Conservation (phyloP, 2,329 filamentous ascomycete species). For the Calycina herbarum region DNA sequence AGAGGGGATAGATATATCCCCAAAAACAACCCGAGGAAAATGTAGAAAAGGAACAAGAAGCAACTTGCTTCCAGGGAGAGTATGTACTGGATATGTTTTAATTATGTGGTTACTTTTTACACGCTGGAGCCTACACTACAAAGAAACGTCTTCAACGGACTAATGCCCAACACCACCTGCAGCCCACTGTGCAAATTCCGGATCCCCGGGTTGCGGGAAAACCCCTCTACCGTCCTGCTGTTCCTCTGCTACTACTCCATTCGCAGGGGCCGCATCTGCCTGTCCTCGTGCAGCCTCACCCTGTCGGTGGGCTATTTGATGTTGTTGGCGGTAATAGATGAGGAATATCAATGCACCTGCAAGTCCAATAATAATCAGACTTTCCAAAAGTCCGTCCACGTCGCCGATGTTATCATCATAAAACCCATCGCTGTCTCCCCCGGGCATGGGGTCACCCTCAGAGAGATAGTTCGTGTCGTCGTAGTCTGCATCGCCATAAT, state of each 20-base stretch:
- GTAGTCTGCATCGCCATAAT: slow-evolving; percentile 60
- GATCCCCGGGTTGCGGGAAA: slow-evolving; percentile 67
- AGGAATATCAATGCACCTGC: slow-evolving; percentile 73
- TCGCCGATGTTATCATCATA: slow-evolving; percentile 64
- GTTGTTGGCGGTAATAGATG: slow-evolving; percentile 76
- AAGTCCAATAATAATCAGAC: slow-evolving; percentile 77
- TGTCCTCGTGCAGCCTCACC: slow-evolving; percentile 42
- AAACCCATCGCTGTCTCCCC: slow-evolving; percentile 54
- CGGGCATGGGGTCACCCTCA: slow-evolving; percentile 56
- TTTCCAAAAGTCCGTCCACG: slow-evolving; percentile 75
- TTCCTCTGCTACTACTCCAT: slow-evolving; percentile 25
- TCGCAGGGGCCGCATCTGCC: slow-evolving; percentile 35
- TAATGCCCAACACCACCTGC: slow-evolving; percentile 65
- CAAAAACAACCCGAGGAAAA: background rate
- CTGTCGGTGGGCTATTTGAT: slow-evolving; percentile 57
- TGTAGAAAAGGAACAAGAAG: background rate
- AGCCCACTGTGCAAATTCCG: slow-evolving; percentile 65
- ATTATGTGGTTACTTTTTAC: background rate
- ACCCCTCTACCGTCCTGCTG: slow-evolving; percentile 50
- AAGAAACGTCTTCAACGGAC: slow-evolving; percentile 14
- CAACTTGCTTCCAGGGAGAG: background rate
- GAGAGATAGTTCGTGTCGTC: slow-evolving; percentile 39
- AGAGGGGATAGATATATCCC: too few species aligned
- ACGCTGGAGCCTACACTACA: slow-evolving; percentile 23
- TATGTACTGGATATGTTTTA: background rate